Base-by-base conservation (phyloP, 495 filamentous ascomycete species). In the Aspergillus nanangensis region DNA sequence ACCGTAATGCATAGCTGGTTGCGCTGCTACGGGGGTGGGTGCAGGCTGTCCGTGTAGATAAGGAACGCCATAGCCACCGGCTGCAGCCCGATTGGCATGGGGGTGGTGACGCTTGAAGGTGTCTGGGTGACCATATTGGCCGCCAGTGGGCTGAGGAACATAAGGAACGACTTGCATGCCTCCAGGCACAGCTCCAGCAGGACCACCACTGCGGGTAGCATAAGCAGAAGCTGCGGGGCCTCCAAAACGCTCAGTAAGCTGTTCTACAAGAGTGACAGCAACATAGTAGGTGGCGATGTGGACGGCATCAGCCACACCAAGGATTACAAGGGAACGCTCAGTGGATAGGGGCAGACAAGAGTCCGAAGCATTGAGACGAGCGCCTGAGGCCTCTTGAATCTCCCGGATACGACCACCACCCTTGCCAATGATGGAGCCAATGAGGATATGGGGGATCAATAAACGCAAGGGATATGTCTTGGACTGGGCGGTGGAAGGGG, bases 201-300 rank as follows among this genome's bases (percentile, higher is more conserved):
- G 90, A 20, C 87, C 91, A 55, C 93, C 93, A 61, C 88, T 95
- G 50, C 93, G 87, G 41, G 91, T 94, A 41, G 93, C 93, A 67
- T 98, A 98, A 10, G 91, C 90, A 3, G 93, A 98, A 31, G 93
- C 93, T 31, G 93, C 91, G 10, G 93, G 90, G 2, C 93, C 94
- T 43, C 92, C 92, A 52, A 95, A 98, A 18, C 93, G 82, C 58
- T 97, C 92, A 3, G 90, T 96, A 38, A 98, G 79, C 64, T 97
- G 93, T 70, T 98, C 92, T 34, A 92, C 86, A 23, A 98, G 79
- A 7, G 93, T 97, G 63, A 89, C 93, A 11, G 89, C 92, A 45
- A 97, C 91, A 55, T 98, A 98, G 72, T 97, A 98, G 20, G 91
- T 94, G 20, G 93, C 93, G 61, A 98, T 98, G 66, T 98, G 93